Conservation (phyloP, 2,329 filamentous ascomycete species). For the Aspergillus felis region DNA sequence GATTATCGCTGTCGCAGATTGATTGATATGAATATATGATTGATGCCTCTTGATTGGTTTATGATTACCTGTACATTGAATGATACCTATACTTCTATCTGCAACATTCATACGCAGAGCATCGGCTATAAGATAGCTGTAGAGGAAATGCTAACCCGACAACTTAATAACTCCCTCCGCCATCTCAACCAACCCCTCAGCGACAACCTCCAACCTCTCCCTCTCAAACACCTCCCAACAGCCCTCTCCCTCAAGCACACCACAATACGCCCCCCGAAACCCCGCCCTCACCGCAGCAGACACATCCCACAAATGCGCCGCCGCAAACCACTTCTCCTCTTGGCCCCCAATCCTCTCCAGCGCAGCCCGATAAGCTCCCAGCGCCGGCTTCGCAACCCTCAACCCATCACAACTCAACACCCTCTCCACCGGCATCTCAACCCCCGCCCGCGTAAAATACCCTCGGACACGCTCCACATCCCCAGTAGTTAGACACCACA, state of each 20-base stretch:
- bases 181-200: conserved; percentile 46
- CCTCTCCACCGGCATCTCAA: conserved; percentile 50
- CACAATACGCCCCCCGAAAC: conserved; percentile 53
- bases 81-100: too few species aligned
- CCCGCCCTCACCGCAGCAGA: conserved; percentile 49
- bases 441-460: conserved; percentile 49
- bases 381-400: conserved; percentile 50
- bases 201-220: conserved; percentile 48
- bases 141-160: too few species aligned
- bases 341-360: conserved; percentile 39
- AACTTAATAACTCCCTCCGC: conserved; percentile 33
- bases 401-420: conserved; percentile 50
- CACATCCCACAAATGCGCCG: conserved; percentile 60
- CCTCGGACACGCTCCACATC: conserved; percentile 49
- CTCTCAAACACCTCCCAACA: conserved; percentile 48
- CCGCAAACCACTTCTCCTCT: conserved; percentile 52
- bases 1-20: neutral
- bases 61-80: too few species aligned
- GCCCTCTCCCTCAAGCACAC: conserved; percentile 50
- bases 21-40: too few species aligned
- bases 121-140: too few species aligned
- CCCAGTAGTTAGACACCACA: conserved; percentile 54
- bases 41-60: too few species aligned
- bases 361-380: conserved; percentile 45
- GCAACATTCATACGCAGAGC: too few species aligned